Evolutionary conservation across 2,329 filamentous ascomycete species (phyloP).

Genomic region (Tolypocladium tropicale): DNA sequence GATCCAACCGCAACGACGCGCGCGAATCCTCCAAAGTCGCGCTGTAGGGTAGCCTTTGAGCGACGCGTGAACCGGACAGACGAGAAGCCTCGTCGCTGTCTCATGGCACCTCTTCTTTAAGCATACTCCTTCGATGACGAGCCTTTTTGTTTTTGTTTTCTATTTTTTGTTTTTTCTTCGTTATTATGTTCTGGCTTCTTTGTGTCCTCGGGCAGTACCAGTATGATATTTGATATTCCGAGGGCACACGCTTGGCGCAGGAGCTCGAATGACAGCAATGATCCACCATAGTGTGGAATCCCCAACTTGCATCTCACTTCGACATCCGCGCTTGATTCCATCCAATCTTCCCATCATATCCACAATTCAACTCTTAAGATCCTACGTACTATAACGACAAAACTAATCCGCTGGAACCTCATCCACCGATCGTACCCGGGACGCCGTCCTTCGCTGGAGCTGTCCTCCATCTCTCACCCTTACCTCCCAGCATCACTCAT

Average conservation of each 20-base stretch:
- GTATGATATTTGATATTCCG: too few relatives aligned
- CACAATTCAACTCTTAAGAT: neutral
- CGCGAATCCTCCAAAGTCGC: neutral
- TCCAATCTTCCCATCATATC: neutral
- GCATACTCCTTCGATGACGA: neutral
- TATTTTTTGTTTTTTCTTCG: too few relatives aligned
- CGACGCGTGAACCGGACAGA: neutral
- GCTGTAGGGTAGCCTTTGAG: neutral
- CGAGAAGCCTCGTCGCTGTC: too few relatives aligned
- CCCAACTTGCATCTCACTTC: neutral
- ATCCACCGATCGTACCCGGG: neutral
- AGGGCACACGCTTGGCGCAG: too few relatives aligned
- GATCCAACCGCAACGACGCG: neutral
- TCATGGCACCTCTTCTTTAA: too few relatives aligned
- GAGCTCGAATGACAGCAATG: too few relatives aligned
- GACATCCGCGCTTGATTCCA: neutral
- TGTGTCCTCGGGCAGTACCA: too few relatives aligned
- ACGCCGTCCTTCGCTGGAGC: neutral
- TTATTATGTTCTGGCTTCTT: too few relatives aligned
- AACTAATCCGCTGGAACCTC: neutral
- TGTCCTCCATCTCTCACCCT: neutral
- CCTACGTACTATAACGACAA: neutral
- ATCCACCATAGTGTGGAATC: too few relatives aligned
- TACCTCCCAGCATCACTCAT: neutral
- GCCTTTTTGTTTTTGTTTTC: too few relatives aligned